Percentiles rank a stretch among this genome's conserved stretches.
Conservation (phyloP, 169 alveolate species). For the Plasmodium billcollinsi region DNA sequence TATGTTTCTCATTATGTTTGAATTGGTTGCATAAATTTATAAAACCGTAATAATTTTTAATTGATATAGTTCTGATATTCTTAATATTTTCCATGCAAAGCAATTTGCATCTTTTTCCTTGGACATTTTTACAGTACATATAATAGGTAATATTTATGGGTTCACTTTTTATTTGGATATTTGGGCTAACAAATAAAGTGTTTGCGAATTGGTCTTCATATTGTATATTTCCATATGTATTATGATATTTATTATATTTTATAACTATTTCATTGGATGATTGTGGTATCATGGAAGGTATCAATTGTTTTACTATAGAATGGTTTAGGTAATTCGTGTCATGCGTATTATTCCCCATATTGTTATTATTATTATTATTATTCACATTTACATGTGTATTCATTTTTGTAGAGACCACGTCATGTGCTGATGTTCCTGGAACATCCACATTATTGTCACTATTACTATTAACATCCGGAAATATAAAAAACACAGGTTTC, state of each 20-base stretch:
- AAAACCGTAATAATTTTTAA: slow-evolving; percentile 54
- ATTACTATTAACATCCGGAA: slow-evolving; percentile 16
- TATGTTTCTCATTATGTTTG: slow-evolving; percentile 1
- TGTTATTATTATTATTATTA: neutral
- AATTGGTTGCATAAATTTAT: slow-evolving; percentile 11
- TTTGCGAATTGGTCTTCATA: slow-evolving; percentile 13
- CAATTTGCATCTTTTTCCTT: slow-evolving; percentile 53
- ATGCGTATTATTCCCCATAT: neutral
- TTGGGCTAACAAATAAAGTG: slow-evolving; percentile 47
- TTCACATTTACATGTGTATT: neutral
- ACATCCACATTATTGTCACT: too few relatives aligned
- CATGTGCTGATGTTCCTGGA: neutral
- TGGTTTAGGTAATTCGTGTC: neutral
- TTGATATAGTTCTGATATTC: slow-evolving; percentile 19
- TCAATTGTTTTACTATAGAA: slow-evolving; percentile 5
- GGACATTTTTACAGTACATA: slow-evolving; percentile 25
- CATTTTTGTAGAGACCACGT: neutral
- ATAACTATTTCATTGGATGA: slow-evolving; percentile 36
- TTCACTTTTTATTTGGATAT: slow-evolving; percentile 43
- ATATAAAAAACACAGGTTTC: slow-evolving; percentile 46
- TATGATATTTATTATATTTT: slow-evolving; percentile 15
- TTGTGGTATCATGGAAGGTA: slow-evolving; percentile 61
- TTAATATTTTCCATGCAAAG: slow-evolving; percentile 33
- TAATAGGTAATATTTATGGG: slow-evolving; percentile 24
- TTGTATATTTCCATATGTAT: neutral